Evolutionary conservation across 169 alveolate genomes (phyloP), one percentile per base, ranked within the genome.

Genomic region (Cryptosporidium canis): DNA sequence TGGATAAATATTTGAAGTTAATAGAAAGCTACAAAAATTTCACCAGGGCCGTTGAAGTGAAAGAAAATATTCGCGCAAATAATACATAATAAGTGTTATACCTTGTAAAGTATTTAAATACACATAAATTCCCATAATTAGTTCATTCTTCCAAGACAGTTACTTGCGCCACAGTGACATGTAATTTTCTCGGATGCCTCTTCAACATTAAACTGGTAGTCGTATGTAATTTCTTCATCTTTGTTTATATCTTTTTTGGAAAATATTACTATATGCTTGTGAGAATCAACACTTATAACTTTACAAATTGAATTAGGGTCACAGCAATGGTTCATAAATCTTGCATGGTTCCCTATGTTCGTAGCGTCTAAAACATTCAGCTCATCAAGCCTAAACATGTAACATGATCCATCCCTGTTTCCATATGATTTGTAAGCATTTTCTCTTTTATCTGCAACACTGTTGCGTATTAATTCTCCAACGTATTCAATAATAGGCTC

Each of bases 181-280:
- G 67, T 90, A 53, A 95, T 85, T 83, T 95, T 95, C 84, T 93
- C 92, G 41, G 95, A 92, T 64, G 94, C 98, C 11, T 92, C 95
- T 70, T 94, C 97, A 66, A 95, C 93, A 77, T 96, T 96, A 72
- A 95, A 95, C 83, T 95, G 96, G 92, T 97, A 98, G 92, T 97
- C 99, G 92, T 98, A 97, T 14, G 99, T 97, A 33, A 98, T 94
- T 93, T 98, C 99, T 84, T 97, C 99, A 56, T 98, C 98, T 35
- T 96, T 93, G 53, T 93, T 93, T 66, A 98, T 95, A 67, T 90
- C 94, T 58, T 94, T 93, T 93, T 97, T 97, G 37, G 99, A 98
- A 70, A 95, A 95, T 24, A 98, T 94, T 56, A 98, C 95, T 47
- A 98, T 98, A 92, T 97, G 99, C 83, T 97, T 96, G 31, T 96